Percentiles rank a stretch among this genome's conserved stretches.
Conservation (phyloP, 1,284 basidiomycete species). For the Entoloma clypeatum region DNA sequence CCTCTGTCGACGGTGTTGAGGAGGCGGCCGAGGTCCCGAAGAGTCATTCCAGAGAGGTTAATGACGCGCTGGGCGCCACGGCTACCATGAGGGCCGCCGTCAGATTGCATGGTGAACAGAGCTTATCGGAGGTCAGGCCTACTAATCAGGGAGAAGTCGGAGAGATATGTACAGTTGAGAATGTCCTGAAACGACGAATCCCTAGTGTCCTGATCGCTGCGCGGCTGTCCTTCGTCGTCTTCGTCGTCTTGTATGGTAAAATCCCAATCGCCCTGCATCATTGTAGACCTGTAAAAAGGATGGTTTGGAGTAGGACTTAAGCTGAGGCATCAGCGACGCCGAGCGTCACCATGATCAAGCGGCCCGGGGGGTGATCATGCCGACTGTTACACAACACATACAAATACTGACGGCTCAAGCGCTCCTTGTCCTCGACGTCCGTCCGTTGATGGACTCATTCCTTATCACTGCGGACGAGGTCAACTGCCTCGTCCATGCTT, state of each 20-base stretch:
- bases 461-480: constrained; percentile 78
- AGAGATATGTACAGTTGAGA: constrained; percentile 32
- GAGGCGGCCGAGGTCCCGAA: constrained; percentile 28
- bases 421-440: not conserved
- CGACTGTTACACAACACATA: constrained; percentile 12
- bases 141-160: constrained; percentile 1
- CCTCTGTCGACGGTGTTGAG: constrained; percentile 18
- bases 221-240: constrained; percentile 14
- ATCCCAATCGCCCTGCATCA: constrained; percentile 25
- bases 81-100: constrained; percentile 15
- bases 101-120: constrained; percentile 38
- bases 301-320: no score
- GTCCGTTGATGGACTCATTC: constrained; percentile 37
- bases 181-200: constrained; percentile 28
- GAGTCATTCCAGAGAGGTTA: constrained; percentile 28
- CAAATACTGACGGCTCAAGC: constrained; percentile 8
- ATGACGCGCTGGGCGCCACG: constrained; percentile 13
- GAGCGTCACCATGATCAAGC: no score
- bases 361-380: constrained; percentile 1
- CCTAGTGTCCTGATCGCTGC: not conserved
- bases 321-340: not conserved
- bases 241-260: constrained; percentile 26
- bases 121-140: constrained; percentile 27
- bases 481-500: constrained; percentile 79
- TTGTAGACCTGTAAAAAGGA: no score